A percentile compares a stretch with the other conserved stretches of the same genome.
Conservation (phyloP, 805 yeast species). For the Kuraishia hungarica region DNA sequence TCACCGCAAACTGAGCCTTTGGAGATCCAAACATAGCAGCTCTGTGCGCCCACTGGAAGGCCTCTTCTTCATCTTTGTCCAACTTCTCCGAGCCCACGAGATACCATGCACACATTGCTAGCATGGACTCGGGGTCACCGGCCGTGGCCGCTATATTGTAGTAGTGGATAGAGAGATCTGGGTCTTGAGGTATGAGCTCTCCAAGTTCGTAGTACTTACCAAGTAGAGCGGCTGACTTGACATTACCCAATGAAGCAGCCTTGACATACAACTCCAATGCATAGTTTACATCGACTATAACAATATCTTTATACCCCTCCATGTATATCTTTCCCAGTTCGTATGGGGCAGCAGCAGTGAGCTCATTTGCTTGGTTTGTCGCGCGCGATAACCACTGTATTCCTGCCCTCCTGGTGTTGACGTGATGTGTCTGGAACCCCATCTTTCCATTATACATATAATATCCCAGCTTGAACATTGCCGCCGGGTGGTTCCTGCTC, state of each 20-base stretch:
- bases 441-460: constrained; percentile 77
- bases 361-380: constrained; percentile 70
- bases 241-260: constrained; percentile 83
- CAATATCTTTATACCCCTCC: constrained; percentile 77
- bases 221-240: constrained; percentile 68
- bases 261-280: constrained; percentile 81
- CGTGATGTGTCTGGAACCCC: constrained; percentile 60
- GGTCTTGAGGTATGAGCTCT: constrained; percentile 64
- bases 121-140: constrained; percentile 85
- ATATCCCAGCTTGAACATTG: constrained; percentile 87
- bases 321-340: constrained; percentile 83
- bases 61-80: constrained; percentile 71
- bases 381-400: constrained; percentile 92
- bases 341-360: constrained; percentile 89
- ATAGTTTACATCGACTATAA: constrained; percentile 75
- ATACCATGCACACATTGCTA: constrained; percentile 96
- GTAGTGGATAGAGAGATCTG: constrained; percentile 82
- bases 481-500: constrained; percentile 88
- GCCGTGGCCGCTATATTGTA: constrained; percentile 84
- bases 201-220: constrained; percentile 86
- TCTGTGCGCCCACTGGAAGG: constrained; percentile 88
- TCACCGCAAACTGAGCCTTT: constrained; percentile 81
- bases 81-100: constrained; percentile 87
- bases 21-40: constrained; percentile 72
- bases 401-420: constrained; percentile 73